Evolutionary conservation across 495 filamentous ascomycete genomes (phyloP), one percentile per base, ranked within the genome.

Genomic region (Podospora pseudopauciseta): DNA sequence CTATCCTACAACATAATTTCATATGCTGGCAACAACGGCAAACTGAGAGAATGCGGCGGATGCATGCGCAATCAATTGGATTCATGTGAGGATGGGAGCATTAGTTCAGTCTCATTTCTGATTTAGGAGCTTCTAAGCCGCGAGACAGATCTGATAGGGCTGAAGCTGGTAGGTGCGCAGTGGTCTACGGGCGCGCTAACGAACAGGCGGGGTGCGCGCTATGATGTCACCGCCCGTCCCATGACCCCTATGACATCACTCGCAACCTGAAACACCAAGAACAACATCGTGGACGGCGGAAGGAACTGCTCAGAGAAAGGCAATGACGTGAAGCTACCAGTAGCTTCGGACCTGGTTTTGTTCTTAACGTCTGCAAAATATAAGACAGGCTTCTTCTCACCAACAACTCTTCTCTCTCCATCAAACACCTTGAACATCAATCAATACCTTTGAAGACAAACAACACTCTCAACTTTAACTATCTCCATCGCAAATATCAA

Each of bases 211-310:
- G 30, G 23, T 32, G 26, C 3, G 26, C 5, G 56, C 20, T 30
- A 72, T 72, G 70, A 72, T 70, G 70, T 72, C 70, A 72, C 53
- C 19, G 16, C n/a, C 57, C 63, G 9, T 30, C 57, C 63, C 39
- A 28, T 34, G 61, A 27, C 57, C 32, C 58, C 59, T 67, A 72
- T 72, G 70, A 72, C 67, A 70, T 72, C 70, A 72, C 55, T 44
- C 2, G 13, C 27, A 63, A 28, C 3, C 3, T 32, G 30, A 63
- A 63, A 63, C 61, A 63, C 61, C 61, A 63, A 19, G 30, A n/a
- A n/a, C 61, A 63, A 26, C 61, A 63, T 39, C 28, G 32, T 28
- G 15, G 18, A 27, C n/a, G 11, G 18, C 9, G 27, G 32, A 20
- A 20, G 32, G 30, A 26, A 18, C 61, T 18, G 30, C 61, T 26